Evolutionary conservation across 306 rosid genomes (phyloP).

Genomic region (Prunus padus): DNA sequence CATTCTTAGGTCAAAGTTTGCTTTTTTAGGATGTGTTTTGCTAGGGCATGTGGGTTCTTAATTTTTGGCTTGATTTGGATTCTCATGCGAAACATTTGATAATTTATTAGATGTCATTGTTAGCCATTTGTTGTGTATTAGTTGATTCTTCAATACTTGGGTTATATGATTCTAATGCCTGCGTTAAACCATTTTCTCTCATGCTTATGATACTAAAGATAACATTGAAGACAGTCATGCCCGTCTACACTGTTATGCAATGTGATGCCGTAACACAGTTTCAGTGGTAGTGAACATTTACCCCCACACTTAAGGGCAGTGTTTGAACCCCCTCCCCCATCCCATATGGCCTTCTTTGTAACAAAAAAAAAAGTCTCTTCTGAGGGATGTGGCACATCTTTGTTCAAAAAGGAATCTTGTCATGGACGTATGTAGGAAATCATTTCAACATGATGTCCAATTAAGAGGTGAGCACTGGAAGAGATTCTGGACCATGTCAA

Average conservation of each 20-base stretch:
- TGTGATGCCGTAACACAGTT: neutral
- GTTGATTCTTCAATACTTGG: neutral
- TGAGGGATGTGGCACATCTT: neutral
- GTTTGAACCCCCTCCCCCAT: neutral
- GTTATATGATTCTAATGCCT: neutral
- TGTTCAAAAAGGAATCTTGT: neutral
- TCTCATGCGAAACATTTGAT: neutral
- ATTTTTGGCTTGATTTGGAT: neutral
- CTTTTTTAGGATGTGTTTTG: neutral
- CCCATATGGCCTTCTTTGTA: neutral
- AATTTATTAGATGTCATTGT: neutral
- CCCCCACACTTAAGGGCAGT: no score
- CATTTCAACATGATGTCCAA: neutral
- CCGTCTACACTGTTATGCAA: neutral
- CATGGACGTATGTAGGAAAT: neutral
- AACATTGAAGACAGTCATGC: neutral
- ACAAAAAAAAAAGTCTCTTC: neutral
- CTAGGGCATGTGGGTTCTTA: neutral
- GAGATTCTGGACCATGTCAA: slow-evolving; percentile 4
- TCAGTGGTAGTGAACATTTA: neutral
- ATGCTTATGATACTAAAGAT: neutral
- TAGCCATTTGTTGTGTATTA: neutral
- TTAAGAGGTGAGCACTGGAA: neutral
- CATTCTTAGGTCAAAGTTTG: neutral
- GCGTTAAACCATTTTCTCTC: neutral